A percentile compares a stretch with the other conserved stretches of the same genome.
These are phyloP conservation scores for Suhomyces bolitotheri DNA, from an alignment of 1,139 yeast species.

Conservation along the genomic window DNA sequence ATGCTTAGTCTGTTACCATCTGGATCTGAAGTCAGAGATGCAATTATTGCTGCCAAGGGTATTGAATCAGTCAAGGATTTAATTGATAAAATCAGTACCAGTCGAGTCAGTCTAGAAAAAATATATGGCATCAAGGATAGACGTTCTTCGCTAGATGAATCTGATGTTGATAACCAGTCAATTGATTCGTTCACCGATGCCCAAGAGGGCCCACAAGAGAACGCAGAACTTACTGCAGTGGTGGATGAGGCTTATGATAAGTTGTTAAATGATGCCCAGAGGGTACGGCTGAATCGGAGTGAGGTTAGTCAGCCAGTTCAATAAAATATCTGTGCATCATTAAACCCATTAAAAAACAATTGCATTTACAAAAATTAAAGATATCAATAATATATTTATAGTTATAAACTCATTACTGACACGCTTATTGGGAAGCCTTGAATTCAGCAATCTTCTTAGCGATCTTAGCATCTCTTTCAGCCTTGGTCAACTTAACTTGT, in stretches of 20 bases:
- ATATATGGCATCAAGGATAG: slow-evolving; percentile 37
- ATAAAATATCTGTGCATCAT: background rate
- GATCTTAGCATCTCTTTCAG: slow-evolving; percentile 86
- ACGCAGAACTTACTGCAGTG: slow-evolving; percentile 33
- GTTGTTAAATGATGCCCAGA: slow-evolving; percentile 62
- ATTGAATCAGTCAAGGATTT: slow-evolving; percentile 69
- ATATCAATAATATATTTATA: too few species aligned
- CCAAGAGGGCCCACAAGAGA: slow-evolving; percentile 12
- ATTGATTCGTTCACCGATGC: slow-evolving; percentile 28
- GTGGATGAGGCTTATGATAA: slow-evolving; percentile 73
- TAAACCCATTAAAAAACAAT: too few species aligned
- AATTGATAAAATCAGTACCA: slow-evolving; percentile 61
- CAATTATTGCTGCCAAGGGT: slow-evolving; percentile 77
- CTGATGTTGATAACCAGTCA: slow-evolving; percentile 32
- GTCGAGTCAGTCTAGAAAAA: slow-evolving; percentile 54
- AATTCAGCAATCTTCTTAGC: slow-evolving; percentile 90
- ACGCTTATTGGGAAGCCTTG: slow-evolving; percentile 53
- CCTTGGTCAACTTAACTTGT: slow-evolving; percentile 84
- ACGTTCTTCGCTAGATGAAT: slow-evolving; percentile 15
- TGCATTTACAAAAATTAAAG: too few species aligned
- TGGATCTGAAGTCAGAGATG: slow-evolving; percentile 74
- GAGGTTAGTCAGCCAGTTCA: slow-evolving; percentile 1
- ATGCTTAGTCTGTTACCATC: slow-evolving; percentile 57
- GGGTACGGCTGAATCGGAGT: slow-evolving; percentile 54
- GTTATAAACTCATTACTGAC: slow-evolving; percentile 5